Evolutionary conservation across 257 asterid genomes (phyloP).

Genomic region (Solanum ahanhuiri): DNA sequence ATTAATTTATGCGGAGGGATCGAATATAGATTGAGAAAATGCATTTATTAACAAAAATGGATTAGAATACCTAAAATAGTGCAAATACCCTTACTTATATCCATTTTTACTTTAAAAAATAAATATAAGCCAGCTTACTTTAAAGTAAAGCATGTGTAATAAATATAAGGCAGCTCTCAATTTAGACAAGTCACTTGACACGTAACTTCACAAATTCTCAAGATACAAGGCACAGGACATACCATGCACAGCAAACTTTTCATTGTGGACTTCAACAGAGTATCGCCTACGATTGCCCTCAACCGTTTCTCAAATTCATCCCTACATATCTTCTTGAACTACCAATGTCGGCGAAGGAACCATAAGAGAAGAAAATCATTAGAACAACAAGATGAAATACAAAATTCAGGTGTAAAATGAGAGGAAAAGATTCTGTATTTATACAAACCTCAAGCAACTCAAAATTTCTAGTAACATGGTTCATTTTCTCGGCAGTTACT

Average conservation of each 20-base stretch:
- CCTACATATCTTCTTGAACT: slow-evolving; percentile 58
- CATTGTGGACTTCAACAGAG: slow-evolving; percentile 43
- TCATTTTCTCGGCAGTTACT: slow-evolving; percentile 48
- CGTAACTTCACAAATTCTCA: not conserved
- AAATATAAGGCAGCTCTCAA: not conserved
- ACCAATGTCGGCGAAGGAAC: not conserved
- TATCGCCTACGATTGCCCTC: slow-evolving; percentile 62
- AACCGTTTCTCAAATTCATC: slow-evolving; percentile 49
- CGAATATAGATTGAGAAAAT: not conserved
- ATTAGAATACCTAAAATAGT: not conserved
- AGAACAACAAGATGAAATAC: not conserved
- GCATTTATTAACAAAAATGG: not conserved
- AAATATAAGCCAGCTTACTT: not conserved
- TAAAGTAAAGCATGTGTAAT: not conserved
- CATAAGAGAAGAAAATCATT: not conserved
- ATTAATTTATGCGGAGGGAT: not conserved
- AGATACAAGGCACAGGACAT: not conserved
- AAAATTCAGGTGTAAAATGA: not conserved
- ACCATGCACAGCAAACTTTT: slow-evolving; percentile 54
- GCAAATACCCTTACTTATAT: not conserved
- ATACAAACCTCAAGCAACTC: slow-evolving; percentile 45
- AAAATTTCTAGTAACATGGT: slow-evolving; percentile 31
- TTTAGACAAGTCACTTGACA: not conserved
- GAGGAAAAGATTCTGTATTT: not conserved
- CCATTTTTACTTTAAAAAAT: not conserved